Conservation (phyloP, 2,329 filamentous ascomycete species). For the Stagonosporopsis cucurbitacearum region DNA sequence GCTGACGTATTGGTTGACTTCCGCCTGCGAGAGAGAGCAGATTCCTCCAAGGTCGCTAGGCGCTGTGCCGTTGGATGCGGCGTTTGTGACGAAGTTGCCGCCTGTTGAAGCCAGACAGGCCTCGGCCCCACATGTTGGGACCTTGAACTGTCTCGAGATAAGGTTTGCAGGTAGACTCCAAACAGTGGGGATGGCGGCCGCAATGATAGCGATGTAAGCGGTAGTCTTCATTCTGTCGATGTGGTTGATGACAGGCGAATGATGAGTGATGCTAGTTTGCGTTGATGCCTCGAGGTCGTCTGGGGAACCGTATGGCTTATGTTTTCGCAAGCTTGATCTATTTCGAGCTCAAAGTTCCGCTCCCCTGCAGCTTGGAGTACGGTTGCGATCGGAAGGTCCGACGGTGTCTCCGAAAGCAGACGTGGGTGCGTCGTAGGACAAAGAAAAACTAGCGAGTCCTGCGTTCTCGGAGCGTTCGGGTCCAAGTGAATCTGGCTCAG, state of each 20-base stretch:
- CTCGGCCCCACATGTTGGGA: conserved; percentile 27
- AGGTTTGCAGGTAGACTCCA: conserved; percentile 16
- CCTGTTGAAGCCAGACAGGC: conserved; percentile 20
- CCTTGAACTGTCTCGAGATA: neutral
- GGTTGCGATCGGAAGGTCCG: conserved; percentile 20
- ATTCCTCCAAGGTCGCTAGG: conserved; percentile 20
- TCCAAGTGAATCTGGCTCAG: conserved; percentile 5
- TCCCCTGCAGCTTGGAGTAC: conserved; percentile 20
- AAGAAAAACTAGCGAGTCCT: conserved; percentile 19
- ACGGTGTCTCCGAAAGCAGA: conserved; percentile 21
- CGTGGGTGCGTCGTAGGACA: conserved; percentile 24
- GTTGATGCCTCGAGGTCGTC: conserved; percentile 10
- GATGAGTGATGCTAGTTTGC: neutral
- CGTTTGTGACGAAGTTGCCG: conserved; percentile 15
- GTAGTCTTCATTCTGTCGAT: conserved; percentile 20
- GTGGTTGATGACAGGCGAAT: neutral
- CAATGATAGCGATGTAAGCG: conserved; percentile 15
- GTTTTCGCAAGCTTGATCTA: conserved; percentile 5
- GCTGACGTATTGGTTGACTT: conserved; percentile 23
- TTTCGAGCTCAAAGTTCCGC: conserved; percentile 19
- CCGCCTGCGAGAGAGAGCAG: conserved; percentile 25
- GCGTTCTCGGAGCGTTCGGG: conserved; percentile 1
- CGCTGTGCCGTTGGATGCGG: conserved; percentile 7
- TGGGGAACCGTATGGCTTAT: conserved; percentile 10
- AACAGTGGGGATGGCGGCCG: conserved; percentile 13